These are phyloP conservation scores for Russula lepida DNA, from an alignment of 768 basidiomycete genomes.

Conservation along the genomic window DNA sequence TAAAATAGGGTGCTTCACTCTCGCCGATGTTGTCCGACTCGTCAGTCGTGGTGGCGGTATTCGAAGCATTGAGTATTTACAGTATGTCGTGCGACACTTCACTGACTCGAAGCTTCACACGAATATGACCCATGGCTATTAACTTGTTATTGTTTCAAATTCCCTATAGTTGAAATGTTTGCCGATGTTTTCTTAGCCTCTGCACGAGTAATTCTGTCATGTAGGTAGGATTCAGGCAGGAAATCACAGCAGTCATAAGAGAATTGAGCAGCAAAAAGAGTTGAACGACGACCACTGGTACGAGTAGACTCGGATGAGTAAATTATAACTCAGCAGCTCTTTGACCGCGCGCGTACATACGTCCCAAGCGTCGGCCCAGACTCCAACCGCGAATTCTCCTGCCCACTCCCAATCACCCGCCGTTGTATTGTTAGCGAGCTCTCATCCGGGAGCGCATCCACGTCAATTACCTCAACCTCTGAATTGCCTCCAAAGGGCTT, in stretches of 20 bases:
- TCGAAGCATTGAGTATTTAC: too few relatives aligned
- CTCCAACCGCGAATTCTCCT: background rate
- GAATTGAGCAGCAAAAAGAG: background rate
- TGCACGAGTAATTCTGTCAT: background rate
- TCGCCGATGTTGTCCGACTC: too few relatives aligned
- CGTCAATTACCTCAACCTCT: constrained; percentile 14
- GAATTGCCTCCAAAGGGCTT: background rate
- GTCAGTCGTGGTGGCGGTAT: too few relatives aligned
- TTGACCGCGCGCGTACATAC: constrained; percentile 14
- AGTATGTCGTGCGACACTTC: too few relatives aligned
- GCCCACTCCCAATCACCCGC: background rate
- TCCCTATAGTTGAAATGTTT: background rate
- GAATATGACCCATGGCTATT: too few relatives aligned
- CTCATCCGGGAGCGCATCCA: constrained; percentile 14
- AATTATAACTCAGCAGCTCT: constrained; percentile 13
- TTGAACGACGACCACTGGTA: background rate
- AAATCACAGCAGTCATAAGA: background rate
- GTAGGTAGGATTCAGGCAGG: background rate
- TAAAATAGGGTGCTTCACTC: too few relatives aligned
- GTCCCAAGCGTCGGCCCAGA: background rate
- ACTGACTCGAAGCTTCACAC: too few relatives aligned
- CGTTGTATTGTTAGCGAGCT: background rate
- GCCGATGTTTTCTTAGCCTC: background rate
- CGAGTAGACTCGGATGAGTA: too few relatives aligned
- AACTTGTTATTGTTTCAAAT: background rate